phyloP scores from a whole-genome alignment of 2,329 filamentous ascomycete species.

The Stachybotrys echinatus region DNA sequence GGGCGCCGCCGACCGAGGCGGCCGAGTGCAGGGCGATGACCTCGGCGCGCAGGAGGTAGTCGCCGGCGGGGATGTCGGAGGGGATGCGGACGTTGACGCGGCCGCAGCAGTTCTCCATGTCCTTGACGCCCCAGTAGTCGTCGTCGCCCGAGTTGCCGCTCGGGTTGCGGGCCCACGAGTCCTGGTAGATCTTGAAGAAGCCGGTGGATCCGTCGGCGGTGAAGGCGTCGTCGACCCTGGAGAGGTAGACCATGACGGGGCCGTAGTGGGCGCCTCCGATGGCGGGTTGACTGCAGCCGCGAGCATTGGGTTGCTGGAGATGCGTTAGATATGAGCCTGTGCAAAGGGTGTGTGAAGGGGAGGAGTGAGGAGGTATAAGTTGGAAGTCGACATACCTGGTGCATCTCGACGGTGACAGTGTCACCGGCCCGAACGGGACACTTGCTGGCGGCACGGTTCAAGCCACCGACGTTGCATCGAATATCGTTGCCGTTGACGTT shows the following conservation, averaged over 20 bases:
- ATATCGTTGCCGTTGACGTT: slow-evolving; percentile 36
- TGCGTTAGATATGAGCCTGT: neutral
- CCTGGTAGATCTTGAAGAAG: slow-evolving; percentile 51
- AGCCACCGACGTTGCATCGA: slow-evolving; percentile 38
- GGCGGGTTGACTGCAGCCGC: slow-evolving; percentile 39
- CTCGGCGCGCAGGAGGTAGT: slow-evolving; percentile 50
- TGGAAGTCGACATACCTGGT: slow-evolving; percentile 29
- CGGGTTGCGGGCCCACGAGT: slow-evolving; percentile 31
- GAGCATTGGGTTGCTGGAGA: slow-evolving; percentile 24
- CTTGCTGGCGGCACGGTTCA: slow-evolving; percentile 29
- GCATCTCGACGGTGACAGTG: slow-evolving; percentile 52
- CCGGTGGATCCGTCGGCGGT: slow-evolving; percentile 34
- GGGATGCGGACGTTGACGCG: slow-evolving; percentile 29
- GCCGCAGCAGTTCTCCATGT: slow-evolving; percentile 1
- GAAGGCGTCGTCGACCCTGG: slow-evolving; percentile 41
- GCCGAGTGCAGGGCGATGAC: slow-evolving; percentile 46
- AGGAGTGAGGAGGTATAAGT: neutral
- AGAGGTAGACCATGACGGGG: slow-evolving; percentile 47
- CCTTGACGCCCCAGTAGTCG: slow-evolving; percentile 14
- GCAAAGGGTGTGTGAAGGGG: neutral
- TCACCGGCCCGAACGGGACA: slow-evolving; percentile 41
- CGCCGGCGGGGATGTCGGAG: slow-evolving; percentile 37
- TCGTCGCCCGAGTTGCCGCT: slow-evolving; percentile 15
- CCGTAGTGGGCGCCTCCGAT: slow-evolving; percentile 51
- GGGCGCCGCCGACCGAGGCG: slow-evolving; percentile 27